Percentiles rank a stretch among this genome's conserved stretches.
Evolutionary conservation across 495 filamentous ascomycete species (phyloP).

Genomic region (Xylaria telfairii): DNA sequence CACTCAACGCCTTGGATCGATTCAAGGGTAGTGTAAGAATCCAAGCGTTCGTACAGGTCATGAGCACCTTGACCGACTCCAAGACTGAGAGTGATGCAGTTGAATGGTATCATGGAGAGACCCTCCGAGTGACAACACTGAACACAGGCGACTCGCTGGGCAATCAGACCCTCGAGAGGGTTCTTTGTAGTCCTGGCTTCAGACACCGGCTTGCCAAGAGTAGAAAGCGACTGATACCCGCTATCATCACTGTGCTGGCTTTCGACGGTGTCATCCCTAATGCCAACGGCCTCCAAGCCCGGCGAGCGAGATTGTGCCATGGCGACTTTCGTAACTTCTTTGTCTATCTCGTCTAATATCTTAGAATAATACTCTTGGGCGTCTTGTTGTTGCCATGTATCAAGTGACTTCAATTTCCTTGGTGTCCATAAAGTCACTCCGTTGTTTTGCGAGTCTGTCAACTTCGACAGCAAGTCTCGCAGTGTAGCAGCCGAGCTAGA

Average conservation of each 20-base stretch:
- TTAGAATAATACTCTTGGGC: constrained; percentile 98
- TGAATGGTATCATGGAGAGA: constrained; percentile 87
- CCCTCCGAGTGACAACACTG: constrained; percentile 86
- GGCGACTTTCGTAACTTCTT: constrained; percentile 65
- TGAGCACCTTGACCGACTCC: constrained; percentile 59
- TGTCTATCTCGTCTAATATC: constrained; percentile 84
- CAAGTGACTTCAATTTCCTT: constrained; percentile 79
- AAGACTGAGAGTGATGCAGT: constrained; percentile 86
- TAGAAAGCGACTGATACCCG: constrained; percentile 50
- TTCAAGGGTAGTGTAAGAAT: constrained; percentile 85
- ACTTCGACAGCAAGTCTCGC: constrained; percentile 64
- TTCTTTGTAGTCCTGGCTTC: constrained; percentile 43
- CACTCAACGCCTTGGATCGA: constrained; percentile 88
- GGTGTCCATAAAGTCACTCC: constrained; percentile 81
- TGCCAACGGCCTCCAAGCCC: constrained; percentile 38
- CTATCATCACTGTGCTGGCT: constrained; percentile 58
- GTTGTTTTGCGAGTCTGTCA: constrained; percentile 71
- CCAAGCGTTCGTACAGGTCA: constrained; percentile 76
- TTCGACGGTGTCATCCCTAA: constrained; percentile 42
- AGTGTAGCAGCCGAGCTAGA: constrained; percentile 56
- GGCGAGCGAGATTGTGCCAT: constrained; percentile 45
- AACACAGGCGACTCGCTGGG: constrained; percentile 89
- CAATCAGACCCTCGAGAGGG: constrained; percentile 86
- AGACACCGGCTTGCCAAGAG: constrained; percentile 30
- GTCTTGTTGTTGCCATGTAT: constrained; percentile 95